Evolutionary conservation across 305 asterid species (phyloP).

Genomic region (Petunia hybrid): DNA sequence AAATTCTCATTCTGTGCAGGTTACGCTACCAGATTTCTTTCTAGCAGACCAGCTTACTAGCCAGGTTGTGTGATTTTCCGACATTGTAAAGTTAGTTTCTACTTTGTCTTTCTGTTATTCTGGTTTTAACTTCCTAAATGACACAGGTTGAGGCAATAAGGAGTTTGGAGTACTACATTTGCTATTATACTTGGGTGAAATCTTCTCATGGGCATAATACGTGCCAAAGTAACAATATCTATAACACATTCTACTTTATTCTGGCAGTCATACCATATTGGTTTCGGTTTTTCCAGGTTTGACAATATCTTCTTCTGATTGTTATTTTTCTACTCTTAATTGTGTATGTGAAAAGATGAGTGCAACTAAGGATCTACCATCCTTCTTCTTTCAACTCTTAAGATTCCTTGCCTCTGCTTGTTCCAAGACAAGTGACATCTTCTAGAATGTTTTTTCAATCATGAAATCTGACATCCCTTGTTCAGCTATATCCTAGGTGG

Average conservation of each 20-base stretch:
- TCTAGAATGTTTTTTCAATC: not conserved
- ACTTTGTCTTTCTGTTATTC: constrained; percentile 27
- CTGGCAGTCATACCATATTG: constrained; percentile 81
- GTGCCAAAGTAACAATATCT: constrained; percentile 57
- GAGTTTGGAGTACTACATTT: constrained; percentile 75
- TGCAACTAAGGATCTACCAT: constrained; percentile 4
- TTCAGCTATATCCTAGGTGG: not conserved
- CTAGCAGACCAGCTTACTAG: constrained; percentile 89
- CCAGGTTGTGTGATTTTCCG: constrained; percentile 57
- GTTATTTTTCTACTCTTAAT: not conserved
- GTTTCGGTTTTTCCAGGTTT: constrained; percentile 89
- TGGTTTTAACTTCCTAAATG: constrained; percentile 36
- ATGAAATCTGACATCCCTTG: not conserved
- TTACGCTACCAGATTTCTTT: constrained; percentile 75
- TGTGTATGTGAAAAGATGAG: constrained; percentile 16
- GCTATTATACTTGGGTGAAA: constrained; percentile 65
- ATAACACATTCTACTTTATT: constrained; percentile 67
- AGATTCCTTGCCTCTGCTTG: not conserved
- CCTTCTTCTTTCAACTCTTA: not conserved
- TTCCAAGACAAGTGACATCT: not conserved
- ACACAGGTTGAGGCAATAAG: constrained; percentile 80
- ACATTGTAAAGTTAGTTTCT: constrained; percentile 19
- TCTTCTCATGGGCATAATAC: constrained; percentile 44
- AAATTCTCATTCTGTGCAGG: constrained; percentile 49
- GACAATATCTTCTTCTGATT: constrained; percentile 6